Percentiles rank a stretch among this genome's conserved stretches.
These are phyloP conservation scores for Gastrodia elata DNA, from an alignment of 106 monocot genomes.

Conservation along the genomic window DNA sequence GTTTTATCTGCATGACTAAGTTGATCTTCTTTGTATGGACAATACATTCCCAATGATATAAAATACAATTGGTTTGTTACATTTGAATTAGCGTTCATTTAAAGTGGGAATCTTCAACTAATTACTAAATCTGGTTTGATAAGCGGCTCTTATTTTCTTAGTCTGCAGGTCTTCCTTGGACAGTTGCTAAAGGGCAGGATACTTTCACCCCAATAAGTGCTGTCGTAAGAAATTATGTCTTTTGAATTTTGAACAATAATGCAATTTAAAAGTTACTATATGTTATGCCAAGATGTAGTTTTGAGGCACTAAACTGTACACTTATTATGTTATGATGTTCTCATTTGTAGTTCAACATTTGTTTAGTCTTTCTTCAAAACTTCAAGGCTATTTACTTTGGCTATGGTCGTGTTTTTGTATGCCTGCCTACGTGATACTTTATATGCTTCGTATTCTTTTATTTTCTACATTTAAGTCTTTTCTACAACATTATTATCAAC, in stretches of 20 bases:
- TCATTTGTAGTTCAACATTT: background rate
- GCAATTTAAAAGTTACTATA: background rate
- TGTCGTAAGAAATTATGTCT: conserved; percentile 46
- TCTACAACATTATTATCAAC: background rate
- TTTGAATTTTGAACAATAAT: background rate
- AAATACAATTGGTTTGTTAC: background rate
- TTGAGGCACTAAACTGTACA: background rate
- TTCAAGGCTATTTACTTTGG: background rate
- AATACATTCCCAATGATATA: background rate
- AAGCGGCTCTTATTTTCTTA: conserved; percentile 5
- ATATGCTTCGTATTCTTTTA: background rate
- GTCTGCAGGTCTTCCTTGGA: conserved; percentile 96
- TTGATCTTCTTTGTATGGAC: background rate
- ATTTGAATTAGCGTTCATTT: background rate
- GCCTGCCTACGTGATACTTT: background rate
- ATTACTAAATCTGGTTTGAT: background rate
- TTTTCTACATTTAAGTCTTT: background rate
- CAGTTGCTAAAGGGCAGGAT: conserved; percentile 91
- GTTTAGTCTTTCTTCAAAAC: background rate
- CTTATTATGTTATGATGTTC: background rate
- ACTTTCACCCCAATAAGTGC: conserved; percentile 94
- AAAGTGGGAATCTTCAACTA: background rate
- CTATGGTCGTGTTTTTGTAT: background rate
- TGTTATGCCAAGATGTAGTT: background rate
- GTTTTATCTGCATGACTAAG: background rate